A percentile compares a stretch with the other conserved stretches of the same genome.
phyloP scores from a whole-genome alignment of 768 basidiomycete genomes.

The Mycena metata region DNA sequence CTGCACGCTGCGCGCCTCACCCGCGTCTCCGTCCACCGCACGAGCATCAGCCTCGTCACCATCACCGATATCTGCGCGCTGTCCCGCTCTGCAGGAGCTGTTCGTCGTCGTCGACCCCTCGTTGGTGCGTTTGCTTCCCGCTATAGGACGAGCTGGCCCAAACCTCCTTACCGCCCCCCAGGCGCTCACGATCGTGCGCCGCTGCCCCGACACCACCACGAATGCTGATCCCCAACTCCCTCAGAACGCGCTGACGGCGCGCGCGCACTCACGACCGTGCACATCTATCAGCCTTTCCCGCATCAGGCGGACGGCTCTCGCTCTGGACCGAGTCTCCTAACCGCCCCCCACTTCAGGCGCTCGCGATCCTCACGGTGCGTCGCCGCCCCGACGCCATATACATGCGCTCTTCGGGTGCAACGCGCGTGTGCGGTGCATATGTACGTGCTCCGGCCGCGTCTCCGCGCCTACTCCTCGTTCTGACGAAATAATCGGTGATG shows the following conservation, averaged over 20 bases:
- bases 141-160: slow-evolving; percentile 32
- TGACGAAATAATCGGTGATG: not conserved
- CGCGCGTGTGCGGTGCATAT: slow-evolving; percentile 78
- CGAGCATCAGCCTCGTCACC: slow-evolving; percentile 64
- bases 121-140: slow-evolving; percentile 62
- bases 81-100: slow-evolving; percentile 69
- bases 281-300: no score
- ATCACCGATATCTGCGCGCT: slow-evolving; percentile 70
- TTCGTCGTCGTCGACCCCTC: slow-evolving; percentile 69
- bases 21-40: slow-evolving; percentile 74
- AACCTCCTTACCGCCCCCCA: slow-evolving; percentile 51
- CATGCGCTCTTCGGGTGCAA: slow-evolving; percentile 78
- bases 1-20: slow-evolving; percentile 66
- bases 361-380: no score
- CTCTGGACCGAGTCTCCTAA: no score
- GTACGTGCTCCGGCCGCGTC: slow-evolving; percentile 50
- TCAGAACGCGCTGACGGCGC: no score
- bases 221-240: no score
- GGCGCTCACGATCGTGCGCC: slow-evolving; percentile 60
- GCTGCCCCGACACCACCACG: slow-evolving; percentile 66
- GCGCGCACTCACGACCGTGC: no score
- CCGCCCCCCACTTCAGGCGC: no score
- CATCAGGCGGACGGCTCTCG: no score
- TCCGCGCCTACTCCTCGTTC: no score
- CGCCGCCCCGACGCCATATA: no score